A percentile compares a stretch with the other conserved stretches of the same genome.
phyloP scores from a whole-genome alignment of 306 rosid species.

The Canavalia ensiformis region DNA sequence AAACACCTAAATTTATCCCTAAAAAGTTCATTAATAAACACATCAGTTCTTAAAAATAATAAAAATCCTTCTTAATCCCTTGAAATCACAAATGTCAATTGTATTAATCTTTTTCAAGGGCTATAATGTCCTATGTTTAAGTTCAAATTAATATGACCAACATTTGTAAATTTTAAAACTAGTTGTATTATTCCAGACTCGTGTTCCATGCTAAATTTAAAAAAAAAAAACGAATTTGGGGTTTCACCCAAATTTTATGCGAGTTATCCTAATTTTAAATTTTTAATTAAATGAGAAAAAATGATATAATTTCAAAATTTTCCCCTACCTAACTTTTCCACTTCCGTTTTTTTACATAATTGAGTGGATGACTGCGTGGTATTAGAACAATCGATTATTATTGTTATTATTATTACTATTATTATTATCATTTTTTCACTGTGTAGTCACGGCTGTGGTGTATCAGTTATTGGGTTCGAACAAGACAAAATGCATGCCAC shows the following conservation, averaged over 20 bases:
- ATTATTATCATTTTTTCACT: not conserved
- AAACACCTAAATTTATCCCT: not conserved
- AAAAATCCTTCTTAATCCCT: not conserved
- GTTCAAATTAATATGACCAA: not conserved
- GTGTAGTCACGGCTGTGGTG: constrained; percentile 30
- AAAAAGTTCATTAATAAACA: not conserved
- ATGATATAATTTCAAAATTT: too few relatives aligned
- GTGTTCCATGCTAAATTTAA: too few relatives aligned
- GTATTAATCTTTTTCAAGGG: not conserved
- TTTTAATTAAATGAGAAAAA: too few relatives aligned
- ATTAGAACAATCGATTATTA: not conserved
- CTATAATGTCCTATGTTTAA: not conserved
- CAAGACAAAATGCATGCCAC: constrained; percentile 22
- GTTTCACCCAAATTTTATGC: too few relatives aligned
- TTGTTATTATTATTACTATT: not conserved
- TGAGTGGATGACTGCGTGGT: not conserved
- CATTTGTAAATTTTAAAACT: not conserved
- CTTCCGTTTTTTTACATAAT: not conserved
- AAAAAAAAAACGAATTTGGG: too few relatives aligned
- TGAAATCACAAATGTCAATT: not conserved
- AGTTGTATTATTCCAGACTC: too few relatives aligned
- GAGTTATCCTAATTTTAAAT: too few relatives aligned
- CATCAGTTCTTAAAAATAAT: not conserved
- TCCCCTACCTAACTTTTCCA: not conserved
- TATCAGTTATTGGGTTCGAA: not conserved